A percentile compares a stretch with the other conserved stretches of the same genome.
These are phyloP conservation scores for Phytopythium vexans DNA, from an alignment of 352 stramenopile species.

Conservation along the genomic window DNA sequence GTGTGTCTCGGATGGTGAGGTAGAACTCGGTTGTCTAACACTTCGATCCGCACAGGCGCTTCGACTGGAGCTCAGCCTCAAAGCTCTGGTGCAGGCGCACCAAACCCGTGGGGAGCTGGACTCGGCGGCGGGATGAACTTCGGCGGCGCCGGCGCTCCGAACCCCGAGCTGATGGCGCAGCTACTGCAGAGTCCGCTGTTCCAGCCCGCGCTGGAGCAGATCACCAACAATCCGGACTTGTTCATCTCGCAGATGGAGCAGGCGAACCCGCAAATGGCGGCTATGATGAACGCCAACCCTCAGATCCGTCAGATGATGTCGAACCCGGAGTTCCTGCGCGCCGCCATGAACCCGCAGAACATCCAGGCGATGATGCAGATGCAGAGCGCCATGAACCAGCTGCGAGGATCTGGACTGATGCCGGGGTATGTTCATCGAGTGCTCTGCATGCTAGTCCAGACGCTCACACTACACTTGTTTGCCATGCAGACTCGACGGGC, in stretches of 20 bases:
- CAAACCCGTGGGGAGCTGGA: constrained; percentile 71
- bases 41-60: constrained; percentile 4
- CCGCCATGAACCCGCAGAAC: constrained; percentile 89
- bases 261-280: constrained; percentile 88
- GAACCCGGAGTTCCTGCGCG: constrained; percentile 82
- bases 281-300: constrained; percentile 85
- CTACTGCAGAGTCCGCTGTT: constrained; percentile 88
- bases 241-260: constrained; percentile 85
- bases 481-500: constrained; percentile 36
- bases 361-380: constrained; percentile 91
- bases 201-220: constrained; percentile 76
- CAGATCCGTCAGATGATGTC: constrained; percentile 88
- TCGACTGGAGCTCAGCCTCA: constrained; percentile 6
- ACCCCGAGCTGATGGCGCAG: constrained; percentile 76
- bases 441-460: not conserved
- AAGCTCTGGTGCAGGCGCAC: constrained; percentile 10
- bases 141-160: constrained; percentile 29
- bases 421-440: constrained; percentile 36
- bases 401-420: constrained; percentile 66
- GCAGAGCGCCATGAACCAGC: constrained; percentile 85
- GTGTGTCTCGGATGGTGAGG: no score
- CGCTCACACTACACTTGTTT: no score
- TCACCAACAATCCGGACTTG: constrained; percentile 74
- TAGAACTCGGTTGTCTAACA: not conserved
- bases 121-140: constrained; percentile 21